These are phyloP conservation scores for Mucor plumbeus DNA, from an alignment of 371 early-diverging fungal species.

Conservation along the genomic window DNA sequence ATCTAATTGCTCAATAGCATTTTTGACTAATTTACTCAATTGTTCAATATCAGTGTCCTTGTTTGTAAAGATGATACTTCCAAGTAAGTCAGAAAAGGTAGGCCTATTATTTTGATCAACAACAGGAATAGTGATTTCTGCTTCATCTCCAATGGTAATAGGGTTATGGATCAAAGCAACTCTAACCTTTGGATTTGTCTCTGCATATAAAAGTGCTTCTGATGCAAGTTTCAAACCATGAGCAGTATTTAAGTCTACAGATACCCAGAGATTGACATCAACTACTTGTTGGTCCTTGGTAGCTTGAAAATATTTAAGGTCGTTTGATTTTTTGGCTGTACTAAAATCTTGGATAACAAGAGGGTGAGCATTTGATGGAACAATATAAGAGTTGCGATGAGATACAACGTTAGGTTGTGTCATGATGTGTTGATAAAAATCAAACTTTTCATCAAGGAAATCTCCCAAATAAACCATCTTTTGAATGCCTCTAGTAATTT, in stretches of 20 bases:
- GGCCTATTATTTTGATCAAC: slow-evolving; percentile 5
- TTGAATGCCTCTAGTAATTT: slow-evolving; percentile 41
- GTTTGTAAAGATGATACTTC: slow-evolving; percentile 6
- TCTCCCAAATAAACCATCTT: slow-evolving; percentile 40
- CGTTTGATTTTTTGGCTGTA: neutral
- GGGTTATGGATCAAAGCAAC: slow-evolving; percentile 55
- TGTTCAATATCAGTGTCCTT: neutral
- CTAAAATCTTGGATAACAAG: slow-evolving; percentile 42
- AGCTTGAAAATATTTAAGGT: slow-evolving; percentile 26
- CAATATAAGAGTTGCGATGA: slow-evolving; percentile 71
- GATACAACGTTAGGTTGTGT: slow-evolving; percentile 59
- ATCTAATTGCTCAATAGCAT: neutral
- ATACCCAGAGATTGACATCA: slow-evolving; percentile 50
- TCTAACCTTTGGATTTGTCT: slow-evolving; percentile 42
- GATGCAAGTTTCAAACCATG: slow-evolving; percentile 56
- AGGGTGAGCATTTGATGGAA: slow-evolving; percentile 60
- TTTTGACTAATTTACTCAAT: neutral
- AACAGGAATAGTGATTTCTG: neutral
- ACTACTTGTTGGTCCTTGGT: slow-evolving; percentile 17
- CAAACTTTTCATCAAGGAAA: slow-evolving; percentile 45
- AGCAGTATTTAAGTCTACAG: slow-evolving; percentile 61
- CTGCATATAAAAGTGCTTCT: slow-evolving; percentile 50
- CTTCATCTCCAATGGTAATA: neutral
- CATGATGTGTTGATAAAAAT: slow-evolving; percentile 75
- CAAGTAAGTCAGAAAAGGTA: slow-evolving; percentile 18